Base-by-base conservation (phyloP, 805 yeast species). In the Candida montana region DNA sequence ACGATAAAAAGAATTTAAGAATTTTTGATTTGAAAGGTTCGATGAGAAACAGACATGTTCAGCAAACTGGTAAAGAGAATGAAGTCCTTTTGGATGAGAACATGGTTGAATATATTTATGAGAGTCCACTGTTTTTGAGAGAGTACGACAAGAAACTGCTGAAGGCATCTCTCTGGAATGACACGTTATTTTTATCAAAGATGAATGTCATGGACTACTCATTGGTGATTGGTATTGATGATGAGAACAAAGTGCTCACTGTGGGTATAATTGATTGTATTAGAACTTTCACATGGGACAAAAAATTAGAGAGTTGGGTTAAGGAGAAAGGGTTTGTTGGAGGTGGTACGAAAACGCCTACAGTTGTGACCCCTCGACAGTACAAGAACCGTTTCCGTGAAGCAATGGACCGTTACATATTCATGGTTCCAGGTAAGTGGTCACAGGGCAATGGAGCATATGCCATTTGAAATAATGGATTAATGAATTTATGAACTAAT, bases 161-260 rank as follows among this genome's bases (percentile, higher is more conserved):
- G 37, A 67, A 96, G 35, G 91, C 96, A 0, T 90, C 96, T 0
- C 64, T 93, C 23, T 93, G 95, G 83, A 93, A 95, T 57, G 99
- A 93, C 55, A 93, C 98, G 0, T 67, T 93, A 13, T 95, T 93
- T 59, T 66, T 93, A 40, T 89, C 95, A 3, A 93, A 95, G 55
- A 87, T 93, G 95, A 95, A 93, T 57, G 98, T 93, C 6, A 93
- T 93, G 99, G 99, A 93, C 61, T 93, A 93, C 57, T 91, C 98
- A 0, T 68, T 93, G 49, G 96, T 93, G 9, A 82, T 93, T 45
- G 99, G 98, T 0, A 86, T 93, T 31, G 95, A 93, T 57, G 67
- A 63, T 37, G 73, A 76, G 18, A 75, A 75, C 47, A 73, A 74
- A 39, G 81, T 81, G 41, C 68, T 93, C 29, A 88, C 89, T 16